Conservation (phyloP, 176 grass and related monocot genomes). For the Hsuehochloa calcarea region DNA sequence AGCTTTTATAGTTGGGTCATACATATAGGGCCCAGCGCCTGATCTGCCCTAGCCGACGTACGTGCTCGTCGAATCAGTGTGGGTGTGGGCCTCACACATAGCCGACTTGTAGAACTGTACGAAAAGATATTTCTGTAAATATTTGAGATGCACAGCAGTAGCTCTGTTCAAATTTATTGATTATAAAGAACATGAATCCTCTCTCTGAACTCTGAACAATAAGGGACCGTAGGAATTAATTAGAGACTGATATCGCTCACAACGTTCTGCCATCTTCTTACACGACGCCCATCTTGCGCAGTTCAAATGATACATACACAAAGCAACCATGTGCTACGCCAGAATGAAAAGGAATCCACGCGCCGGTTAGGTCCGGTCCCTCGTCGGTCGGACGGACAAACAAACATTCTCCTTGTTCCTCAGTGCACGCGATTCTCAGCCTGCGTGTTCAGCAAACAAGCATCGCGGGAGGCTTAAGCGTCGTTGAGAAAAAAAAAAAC, state of each 20-base stretch:
- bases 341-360: too few relatives aligned
- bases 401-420: background rate
- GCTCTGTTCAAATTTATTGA: constrained; percentile 17
- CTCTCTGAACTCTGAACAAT: background rate
- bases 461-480: background rate
- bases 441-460: constrained; percentile 21
- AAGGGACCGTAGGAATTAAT: background rate
- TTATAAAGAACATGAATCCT: constrained; percentile 11
- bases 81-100: background rate
- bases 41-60: background rate
- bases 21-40: background rate
- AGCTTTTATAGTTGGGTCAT: background rate
- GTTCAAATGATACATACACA: background rate
- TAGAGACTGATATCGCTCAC: background rate
- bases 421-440: constrained; percentile 29
- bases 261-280: background rate
- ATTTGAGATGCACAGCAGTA: background rate
- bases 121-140: background rate
- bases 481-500: background rate
- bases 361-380: background rate
- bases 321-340: background rate
- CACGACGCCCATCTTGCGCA: background rate
- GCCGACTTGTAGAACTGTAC: too few relatives aligned
- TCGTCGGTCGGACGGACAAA: background rate
- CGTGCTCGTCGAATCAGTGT: too few relatives aligned